A percentile compares a stretch with the other conserved stretches of the same genome.
Conservation (phyloP, 2,329 filamentous ascomycete species). For the Apiospora pterosperma region DNA sequence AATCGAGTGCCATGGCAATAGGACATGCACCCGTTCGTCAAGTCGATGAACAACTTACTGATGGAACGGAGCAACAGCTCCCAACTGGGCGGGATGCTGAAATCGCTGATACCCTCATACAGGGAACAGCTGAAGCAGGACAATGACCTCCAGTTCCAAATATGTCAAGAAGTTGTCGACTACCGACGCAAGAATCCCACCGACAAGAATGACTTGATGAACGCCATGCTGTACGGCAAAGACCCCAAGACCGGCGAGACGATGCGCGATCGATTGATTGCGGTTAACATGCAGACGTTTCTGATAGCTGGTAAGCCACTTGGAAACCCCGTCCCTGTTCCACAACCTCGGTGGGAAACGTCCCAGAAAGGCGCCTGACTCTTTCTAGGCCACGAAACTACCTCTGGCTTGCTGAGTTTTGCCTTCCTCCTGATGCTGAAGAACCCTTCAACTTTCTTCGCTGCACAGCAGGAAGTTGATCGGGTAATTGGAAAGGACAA, state of each 20-base stretch:
- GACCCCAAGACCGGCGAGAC: constrained; percentile 48
- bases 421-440: constrained; percentile 63
- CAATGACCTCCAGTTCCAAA: constrained; percentile 36
- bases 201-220: constrained; percentile 47
- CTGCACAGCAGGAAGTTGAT: constrained; percentile 67
- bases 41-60: constrained; percentile 49
- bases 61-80: constrained; percentile 38
- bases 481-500: constrained; percentile 55
- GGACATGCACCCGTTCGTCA: constrained; percentile 53
- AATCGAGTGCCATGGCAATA: neutral
- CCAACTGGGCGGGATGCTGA: constrained; percentile 11
- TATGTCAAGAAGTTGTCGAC: constrained; percentile 42
- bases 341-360: neutral
- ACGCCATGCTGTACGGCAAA: constrained; percentile 47
- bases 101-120: constrained; percentile 15
- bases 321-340: neutral
- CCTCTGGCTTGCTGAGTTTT: constrained; percentile 64
- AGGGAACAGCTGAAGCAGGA: constrained; percentile 25
- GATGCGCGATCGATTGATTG: constrained; percentile 42
- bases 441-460: constrained; percentile 55
- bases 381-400: constrained; percentile 70
- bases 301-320: constrained; percentile 39
- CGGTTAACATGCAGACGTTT: constrained; percentile 52
- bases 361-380: constrained; percentile 26
- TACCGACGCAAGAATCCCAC: constrained; percentile 38